Conservation (phyloP, 768 basidiomycete genomes). For the Suillus lakei region DNA sequence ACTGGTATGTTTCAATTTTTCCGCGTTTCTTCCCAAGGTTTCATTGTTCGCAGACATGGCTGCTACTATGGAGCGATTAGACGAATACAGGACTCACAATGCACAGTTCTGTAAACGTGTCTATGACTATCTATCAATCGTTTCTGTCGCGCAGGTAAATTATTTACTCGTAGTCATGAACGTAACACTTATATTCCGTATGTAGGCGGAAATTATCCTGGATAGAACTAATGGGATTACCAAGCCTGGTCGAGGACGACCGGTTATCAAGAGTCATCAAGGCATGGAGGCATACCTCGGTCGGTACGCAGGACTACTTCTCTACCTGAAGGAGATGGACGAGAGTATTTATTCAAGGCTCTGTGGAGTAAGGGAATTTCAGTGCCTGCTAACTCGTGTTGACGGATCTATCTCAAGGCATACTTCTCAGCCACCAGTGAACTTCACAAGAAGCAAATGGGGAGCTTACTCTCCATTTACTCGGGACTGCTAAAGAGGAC, state of each 20-base stretch:
- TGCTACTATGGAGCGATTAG: conserved; percentile 92
- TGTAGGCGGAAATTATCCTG: conserved; percentile 69
- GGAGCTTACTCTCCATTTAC: conserved; percentile 65
- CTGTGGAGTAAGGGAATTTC: conserved; percentile 72
- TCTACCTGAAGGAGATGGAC: conserved; percentile 97
- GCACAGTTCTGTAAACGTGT: conserved; percentile 92
- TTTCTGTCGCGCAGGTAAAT: conserved; percentile 87
- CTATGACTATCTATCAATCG: conserved; percentile 87
- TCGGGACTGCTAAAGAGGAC: conserved; percentile 65
- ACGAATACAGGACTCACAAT: conserved; percentile 90
- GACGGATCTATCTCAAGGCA: conserved; percentile 52
- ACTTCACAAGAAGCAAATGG: conserved; percentile 82
- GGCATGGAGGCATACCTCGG: conserved; percentile 84
- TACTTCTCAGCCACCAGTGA: conserved; percentile 90
- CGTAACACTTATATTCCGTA: conserved; percentile 3
- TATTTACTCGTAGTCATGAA: conserved; percentile 1
- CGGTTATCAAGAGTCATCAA: conserved; percentile 63
- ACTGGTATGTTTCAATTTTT: conserved; percentile 56
- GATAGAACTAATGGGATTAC: conserved; percentile 64
- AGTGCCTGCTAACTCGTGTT: background rate
- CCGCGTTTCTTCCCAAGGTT: background rate
- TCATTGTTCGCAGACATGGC: conserved; percentile 73
- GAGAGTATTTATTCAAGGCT: conserved; percentile 85
- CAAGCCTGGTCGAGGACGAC: conserved; percentile 48
- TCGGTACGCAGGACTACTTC: conserved; percentile 85